A percentile compares a stretch with the other conserved stretches of the same genome.
phyloP scores from a whole-genome alignment of 1,139 yeast species.

The Blastobotrys malaysiensis region DNA sequence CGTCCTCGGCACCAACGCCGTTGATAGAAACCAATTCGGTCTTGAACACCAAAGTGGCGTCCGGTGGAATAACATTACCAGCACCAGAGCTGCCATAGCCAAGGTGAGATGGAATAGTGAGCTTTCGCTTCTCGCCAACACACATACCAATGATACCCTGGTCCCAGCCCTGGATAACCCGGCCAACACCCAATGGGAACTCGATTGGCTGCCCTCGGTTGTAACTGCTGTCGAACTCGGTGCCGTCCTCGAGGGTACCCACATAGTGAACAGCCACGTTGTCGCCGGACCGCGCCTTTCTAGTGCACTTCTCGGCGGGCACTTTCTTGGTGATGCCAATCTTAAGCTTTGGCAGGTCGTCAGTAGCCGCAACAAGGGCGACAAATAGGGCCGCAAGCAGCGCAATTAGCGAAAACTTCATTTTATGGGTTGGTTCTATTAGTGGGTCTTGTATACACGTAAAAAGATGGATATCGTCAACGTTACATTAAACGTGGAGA shows the following conservation, averaged over 20 bases:
- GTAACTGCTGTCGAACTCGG: conserved; percentile 69
- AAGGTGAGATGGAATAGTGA: conserved; percentile 69
- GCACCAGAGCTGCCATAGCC: conserved; percentile 72
- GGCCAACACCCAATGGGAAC: conserved; percentile 67
- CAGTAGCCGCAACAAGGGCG: conserved; percentile 11
- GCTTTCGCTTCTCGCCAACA: conserved; percentile 75
- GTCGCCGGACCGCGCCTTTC: conserved; percentile 60
- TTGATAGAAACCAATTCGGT: conserved; percentile 32
- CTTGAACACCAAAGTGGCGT: conserved; percentile 49
- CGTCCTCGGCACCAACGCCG: conserved; percentile 16
- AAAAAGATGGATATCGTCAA: background rate
- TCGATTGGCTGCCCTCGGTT: conserved; percentile 60
- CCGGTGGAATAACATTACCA: conserved; percentile 70
- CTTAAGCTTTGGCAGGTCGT: conserved; percentile 23
- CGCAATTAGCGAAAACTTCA: background rate
- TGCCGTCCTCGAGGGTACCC: conserved; percentile 64
- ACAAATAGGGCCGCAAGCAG: conserved; percentile 1
- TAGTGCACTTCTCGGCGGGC: conserved; percentile 47
- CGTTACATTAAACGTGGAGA: background rate
- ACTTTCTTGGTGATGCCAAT: conserved; percentile 44
- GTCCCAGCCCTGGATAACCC: conserved; percentile 86
- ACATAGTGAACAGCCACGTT: conserved; percentile 65
- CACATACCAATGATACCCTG: conserved; percentile 77
- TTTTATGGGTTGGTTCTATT: background rate
- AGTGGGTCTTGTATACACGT: background rate